Evolutionary conservation across 176 grass and related monocot species (phyloP), one percentile per base, ranked within the genome.

Genomic region (Carex littledalei): DNA sequence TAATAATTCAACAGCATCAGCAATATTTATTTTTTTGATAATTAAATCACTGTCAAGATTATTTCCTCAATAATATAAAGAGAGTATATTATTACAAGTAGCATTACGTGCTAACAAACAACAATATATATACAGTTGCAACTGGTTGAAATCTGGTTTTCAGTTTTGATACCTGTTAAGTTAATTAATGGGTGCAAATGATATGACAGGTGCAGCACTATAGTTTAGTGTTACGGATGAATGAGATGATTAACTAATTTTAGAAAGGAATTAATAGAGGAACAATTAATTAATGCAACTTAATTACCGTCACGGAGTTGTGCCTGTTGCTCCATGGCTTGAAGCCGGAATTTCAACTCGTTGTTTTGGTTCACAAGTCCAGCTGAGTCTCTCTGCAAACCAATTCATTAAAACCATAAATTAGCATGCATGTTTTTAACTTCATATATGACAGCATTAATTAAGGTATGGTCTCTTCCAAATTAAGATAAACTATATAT

Each of bases 301-400:
- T 69, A 45, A 86, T 93, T 89, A 98, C 95, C 95, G 45, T 98
- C 95, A 32, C 91, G 89, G 67, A 98, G 87, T 81, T 95, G 93
- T 59, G 88, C 93, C 88, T 98, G 91, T 83, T 98, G 95, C 85
- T 95, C 91, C 95, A 98, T 98, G 66, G 95, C 90, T 85, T 98
- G 95, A 31, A 98, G 91, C 57, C 95, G 87, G 85, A 98, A 98
- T 85, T 90, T 95, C 86, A 98, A 90, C 80, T 98, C 91, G 54
- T 87, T 95, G 85, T 98, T 98, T 64, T 92, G 95, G 52, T 85
- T 94, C 21, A 75, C 75, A 47, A 98, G 73, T 5, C 91, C 89
- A 0, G 89, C 67, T 22, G 91, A 89, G 50, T 93, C 93, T 49
- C 91, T 90, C 95, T 98, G 91, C 68, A 64, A 78, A 20, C 2